Conservation (phyloP, 805 yeast species). For the Dipodascus albidus region DNA sequence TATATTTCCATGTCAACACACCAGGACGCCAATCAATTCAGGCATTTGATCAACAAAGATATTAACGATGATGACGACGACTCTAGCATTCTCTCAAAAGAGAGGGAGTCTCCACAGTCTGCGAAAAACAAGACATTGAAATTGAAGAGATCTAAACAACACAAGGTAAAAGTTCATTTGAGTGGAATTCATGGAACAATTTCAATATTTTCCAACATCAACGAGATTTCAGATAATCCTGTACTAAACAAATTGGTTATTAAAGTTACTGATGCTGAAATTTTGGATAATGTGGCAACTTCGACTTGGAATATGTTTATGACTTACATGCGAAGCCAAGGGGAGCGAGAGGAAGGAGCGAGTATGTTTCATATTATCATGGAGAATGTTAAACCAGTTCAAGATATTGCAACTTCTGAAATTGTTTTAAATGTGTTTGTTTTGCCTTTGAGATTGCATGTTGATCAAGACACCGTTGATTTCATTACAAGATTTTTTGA, state of each 20-base stretch:
- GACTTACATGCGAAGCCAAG: slow-evolving; percentile 55
- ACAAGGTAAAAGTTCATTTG: slow-evolving; percentile 48
- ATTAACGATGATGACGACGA: slow-evolving; percentile 28
- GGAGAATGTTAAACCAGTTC: slow-evolving; percentile 53
- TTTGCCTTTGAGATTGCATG: slow-evolving; percentile 68
- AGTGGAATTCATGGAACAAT: slow-evolving; percentile 41
- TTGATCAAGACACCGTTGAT: slow-evolving; percentile 90
- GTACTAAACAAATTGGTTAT: slow-evolving; percentile 39
- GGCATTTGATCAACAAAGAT: slow-evolving; percentile 43
- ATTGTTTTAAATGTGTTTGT: slow-evolving; percentile 40
- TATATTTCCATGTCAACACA: slow-evolving; percentile 49
- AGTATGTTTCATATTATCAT: slow-evolving; percentile 47
- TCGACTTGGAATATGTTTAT: slow-evolving; percentile 87
- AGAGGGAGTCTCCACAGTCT: slow-evolving; percentile 6
- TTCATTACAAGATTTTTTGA: slow-evolving; percentile 70
- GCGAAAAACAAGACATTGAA: slow-evolving; percentile 31
- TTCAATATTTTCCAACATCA: slow-evolving; percentile 31
- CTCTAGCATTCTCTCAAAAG: slow-evolving; percentile 11
- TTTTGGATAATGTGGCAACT: slow-evolving; percentile 68
- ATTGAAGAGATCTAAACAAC: slow-evolving; percentile 51
- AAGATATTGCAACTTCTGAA: slow-evolving; percentile 58
- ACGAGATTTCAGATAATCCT: slow-evolving; percentile 30
- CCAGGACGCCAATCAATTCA: slow-evolving; percentile 33
- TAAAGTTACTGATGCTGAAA: slow-evolving; percentile 41
- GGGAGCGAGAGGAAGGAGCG: slow-evolving; percentile 58